Base-by-base conservation (phyloP, 129 eudicot genomes). In the Pittosporum tobira region DNA sequence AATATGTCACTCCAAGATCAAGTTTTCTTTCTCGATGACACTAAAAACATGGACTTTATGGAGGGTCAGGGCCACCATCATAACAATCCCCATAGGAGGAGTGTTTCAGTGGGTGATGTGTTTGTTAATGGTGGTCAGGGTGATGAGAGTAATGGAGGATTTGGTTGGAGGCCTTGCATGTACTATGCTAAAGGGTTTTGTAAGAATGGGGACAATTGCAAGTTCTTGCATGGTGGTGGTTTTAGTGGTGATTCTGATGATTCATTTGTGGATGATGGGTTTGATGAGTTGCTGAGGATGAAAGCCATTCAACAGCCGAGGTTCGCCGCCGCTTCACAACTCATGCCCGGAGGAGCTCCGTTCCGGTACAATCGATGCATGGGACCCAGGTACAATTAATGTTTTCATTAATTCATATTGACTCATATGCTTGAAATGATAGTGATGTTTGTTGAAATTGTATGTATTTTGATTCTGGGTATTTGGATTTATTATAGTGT, bases 101-200 rank as follows among this genome's bases (percentile, higher is more conserved):
- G 99, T 62, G 76, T 84, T 62, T 93, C 99, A 0, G 95, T 91
- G 15, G 84, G 82, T 60, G 99, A 87, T 42, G 76, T 62, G 20
- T 79, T 54, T 50, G 66, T 72, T 21, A 73, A 72, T 2, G 40
- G 57, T 36, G 78, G 70, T 31, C 48, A 31, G 57, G 34, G 27
- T 12, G 58, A 53, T 42, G 67, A 67, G 4, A 40, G 56, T 14
- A 5, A 19, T 24, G 56, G 54, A 12, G 85, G 76, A 30, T 72
- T 75, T 53, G 97, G 91, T 7, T 87, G 89, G 87, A 87, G 84
- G 59, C 99, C 99, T 6, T 93, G 99, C 79, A 67, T 87, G 82
- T 93, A 93, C 38, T 87, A 30, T 56, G 86, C 88, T n/a, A 64
- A 74, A 63, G 99, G 99, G 45, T 83, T 75, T 52, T 93, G 99